Conservation (phyloP, 257 asterid species). For the Cordia subcordata region DNA sequence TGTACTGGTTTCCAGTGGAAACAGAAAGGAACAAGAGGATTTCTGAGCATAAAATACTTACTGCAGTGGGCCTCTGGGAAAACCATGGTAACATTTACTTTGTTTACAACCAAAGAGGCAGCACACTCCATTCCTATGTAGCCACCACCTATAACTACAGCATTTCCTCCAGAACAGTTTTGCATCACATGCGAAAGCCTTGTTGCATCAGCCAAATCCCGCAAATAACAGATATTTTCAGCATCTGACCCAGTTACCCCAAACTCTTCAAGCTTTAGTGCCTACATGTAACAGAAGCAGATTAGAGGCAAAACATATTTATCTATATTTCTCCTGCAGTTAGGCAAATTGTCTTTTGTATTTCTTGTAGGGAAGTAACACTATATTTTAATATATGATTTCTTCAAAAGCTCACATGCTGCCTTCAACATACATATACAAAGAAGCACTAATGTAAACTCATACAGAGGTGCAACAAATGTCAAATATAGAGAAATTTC, state of each 20-base stretch:
- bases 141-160: conserved; percentile 87
- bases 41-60: conserved; percentile 28
- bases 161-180: conserved; percentile 66
- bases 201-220: conserved; percentile 77
- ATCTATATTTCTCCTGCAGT: neutral
- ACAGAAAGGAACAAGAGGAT: neutral
- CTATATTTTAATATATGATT: too few relatives aligned
- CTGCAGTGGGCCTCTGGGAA: conserved; percentile 88
- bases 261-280: conserved; percentile 90
- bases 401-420: too few relatives aligned
- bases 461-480: too few relatives aligned
- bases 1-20: neutral
- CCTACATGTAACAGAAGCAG: conserved; percentile 34
- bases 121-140: conserved; percentile 96
- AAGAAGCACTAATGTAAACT: too few relatives aligned
- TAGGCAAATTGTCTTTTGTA: conserved; percentile 1
- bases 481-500: too few relatives aligned
- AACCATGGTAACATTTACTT: conserved; percentile 72
- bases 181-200: conserved; percentile 61
- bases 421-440: too few relatives aligned
- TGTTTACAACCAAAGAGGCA: conserved; percentile 80
- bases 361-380: neutral
- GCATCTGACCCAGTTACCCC: conserved; percentile 81
- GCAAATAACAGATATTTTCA: conserved; percentile 67
- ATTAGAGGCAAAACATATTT: conserved; percentile 13